Evolutionary conservation across 2,329 filamentous ascomycete genomes (phyloP).

Genomic region (Zymoseptoria passerinii): DNA sequence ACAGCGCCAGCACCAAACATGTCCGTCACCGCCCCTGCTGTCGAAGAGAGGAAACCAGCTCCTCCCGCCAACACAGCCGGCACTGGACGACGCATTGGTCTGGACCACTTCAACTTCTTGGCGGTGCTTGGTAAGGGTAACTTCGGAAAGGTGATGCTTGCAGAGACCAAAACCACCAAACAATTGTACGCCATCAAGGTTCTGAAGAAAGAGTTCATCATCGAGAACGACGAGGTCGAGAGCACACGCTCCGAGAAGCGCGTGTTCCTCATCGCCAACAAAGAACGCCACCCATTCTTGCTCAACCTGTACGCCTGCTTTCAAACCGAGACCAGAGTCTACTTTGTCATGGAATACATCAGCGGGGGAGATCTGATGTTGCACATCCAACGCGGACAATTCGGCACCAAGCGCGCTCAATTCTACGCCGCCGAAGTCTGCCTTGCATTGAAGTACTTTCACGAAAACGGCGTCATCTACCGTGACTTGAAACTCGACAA

Average conservation of each 20-base stretch:
- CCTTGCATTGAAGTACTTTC: slow-evolving; percentile 95
- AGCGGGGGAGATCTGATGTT: slow-evolving; percentile 98
- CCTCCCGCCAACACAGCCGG: slow-evolving; percentile 62
- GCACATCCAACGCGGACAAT: slow-evolving; percentile 94
- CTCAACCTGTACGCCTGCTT: slow-evolving; percentile 95
- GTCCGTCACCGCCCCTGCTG: slow-evolving; percentile 21
- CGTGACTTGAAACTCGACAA: slow-evolving; percentile 74
- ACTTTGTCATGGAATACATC: slow-evolving; percentile 99
- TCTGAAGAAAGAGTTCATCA: slow-evolving; percentile 99
- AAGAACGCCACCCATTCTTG: slow-evolving; percentile 92
- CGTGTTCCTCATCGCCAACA: slow-evolving; percentile 93
- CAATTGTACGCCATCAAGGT: slow-evolving; percentile 98
- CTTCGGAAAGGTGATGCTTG: slow-evolving; percentile 99
- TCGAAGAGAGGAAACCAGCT: slow-evolving; percentile 48
- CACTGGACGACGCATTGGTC: slow-evolving; percentile 75
- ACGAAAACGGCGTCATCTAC: slow-evolving; percentile 98
- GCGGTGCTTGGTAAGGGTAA: slow-evolving; percentile 98
- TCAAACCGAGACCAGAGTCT: slow-evolving; percentile 95
- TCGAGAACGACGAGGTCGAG: slow-evolving; percentile 98
- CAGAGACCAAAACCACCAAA: slow-evolving; percentile 86
- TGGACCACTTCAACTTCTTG: slow-evolving; percentile 99
- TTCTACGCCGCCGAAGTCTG: slow-evolving; percentile 98
- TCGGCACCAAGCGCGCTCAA: slow-evolving; percentile 89
- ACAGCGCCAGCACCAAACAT: slow-evolving; percentile 24
- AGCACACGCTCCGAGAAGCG: slow-evolving; percentile 96